Percentiles rank a stretch among this genome's conserved stretches.
Conservation (phyloP, 345 rosid species). For the Melaleuca alternifolia region DNA sequence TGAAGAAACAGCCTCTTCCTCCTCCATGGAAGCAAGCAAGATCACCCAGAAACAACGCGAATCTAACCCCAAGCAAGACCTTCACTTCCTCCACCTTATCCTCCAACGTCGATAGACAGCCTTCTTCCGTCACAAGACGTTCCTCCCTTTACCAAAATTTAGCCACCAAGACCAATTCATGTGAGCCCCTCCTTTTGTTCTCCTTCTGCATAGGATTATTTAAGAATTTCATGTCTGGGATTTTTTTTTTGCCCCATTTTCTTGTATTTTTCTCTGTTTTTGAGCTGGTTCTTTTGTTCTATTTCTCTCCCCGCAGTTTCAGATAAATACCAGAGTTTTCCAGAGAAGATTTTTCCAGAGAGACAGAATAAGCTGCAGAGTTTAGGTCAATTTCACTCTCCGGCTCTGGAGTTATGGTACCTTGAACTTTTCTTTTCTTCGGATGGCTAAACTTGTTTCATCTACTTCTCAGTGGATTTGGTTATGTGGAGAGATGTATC, state of each 20-base stretch:
- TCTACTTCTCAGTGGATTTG: constrained; percentile 52
- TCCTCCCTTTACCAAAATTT: constrained; percentile 32
- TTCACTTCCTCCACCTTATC: background rate
- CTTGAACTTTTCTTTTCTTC: background rate
- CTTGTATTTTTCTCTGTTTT: background rate
- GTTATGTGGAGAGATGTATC: constrained; percentile 91
- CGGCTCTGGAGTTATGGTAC: background rate
- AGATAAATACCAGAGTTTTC: constrained; percentile 23
- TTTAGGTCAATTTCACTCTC: constrained; percentile 35
- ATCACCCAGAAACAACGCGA: constrained; percentile 22
- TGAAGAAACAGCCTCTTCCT: constrained; percentile 30
- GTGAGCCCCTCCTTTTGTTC: background rate
- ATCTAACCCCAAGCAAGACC: constrained; percentile 21
- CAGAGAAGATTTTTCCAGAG: constrained; percentile 29
- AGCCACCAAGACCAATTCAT: constrained; percentile 12
- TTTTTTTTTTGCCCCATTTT: background rate
- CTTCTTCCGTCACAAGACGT: background rate
- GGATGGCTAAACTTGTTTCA: background rate
- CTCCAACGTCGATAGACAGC: background rate
- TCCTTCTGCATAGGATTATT: background rate
- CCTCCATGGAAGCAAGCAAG: constrained; percentile 17
- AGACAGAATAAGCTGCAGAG: constrained; percentile 59
- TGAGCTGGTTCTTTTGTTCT: background rate
- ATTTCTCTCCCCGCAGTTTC: background rate
- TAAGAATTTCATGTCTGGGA: background rate